These are phyloP conservation scores for Gloeostereum incarnatum DNA, from an alignment of 768 basidiomycete genomes.

Conservation along the genomic window DNA sequence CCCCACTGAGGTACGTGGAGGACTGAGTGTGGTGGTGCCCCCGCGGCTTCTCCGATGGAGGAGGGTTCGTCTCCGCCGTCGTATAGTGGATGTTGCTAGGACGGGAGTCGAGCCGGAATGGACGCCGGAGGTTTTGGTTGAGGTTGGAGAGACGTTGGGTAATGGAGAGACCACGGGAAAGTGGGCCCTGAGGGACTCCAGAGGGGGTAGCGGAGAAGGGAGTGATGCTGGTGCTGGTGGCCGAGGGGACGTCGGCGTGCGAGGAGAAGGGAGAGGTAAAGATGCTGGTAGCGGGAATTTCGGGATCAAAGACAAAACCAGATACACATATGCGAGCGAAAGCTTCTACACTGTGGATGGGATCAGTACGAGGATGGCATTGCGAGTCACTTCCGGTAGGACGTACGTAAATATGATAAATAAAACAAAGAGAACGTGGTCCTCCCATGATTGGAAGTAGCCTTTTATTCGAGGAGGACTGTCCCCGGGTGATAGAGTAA, in stretches of 20 bases:
- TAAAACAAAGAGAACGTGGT: slow-evolving; percentile 73
- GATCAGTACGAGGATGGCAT: slow-evolving; percentile 6
- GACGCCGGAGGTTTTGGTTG: slow-evolving; percentile 38
- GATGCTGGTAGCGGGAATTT: slow-evolving; percentile 43
- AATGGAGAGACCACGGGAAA: slow-evolving; percentile 13
- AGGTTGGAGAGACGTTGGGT: slow-evolving; percentile 35
- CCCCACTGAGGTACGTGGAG: background rate
- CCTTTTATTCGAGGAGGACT: slow-evolving; percentile 40
- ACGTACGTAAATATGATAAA: slow-evolving; percentile 84
- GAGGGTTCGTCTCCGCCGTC: slow-evolving; percentile 1
- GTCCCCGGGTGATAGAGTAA: slow-evolving; percentile 40
- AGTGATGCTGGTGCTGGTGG: slow-evolving; percentile 15
- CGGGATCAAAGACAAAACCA: slow-evolving; percentile 83
- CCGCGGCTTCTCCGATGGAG: background rate
- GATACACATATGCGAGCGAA: slow-evolving; percentile 84
- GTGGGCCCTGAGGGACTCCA: background rate
- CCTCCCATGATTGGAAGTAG: slow-evolving; percentile 88
- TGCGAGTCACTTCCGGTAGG: no score
- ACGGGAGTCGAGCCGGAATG: slow-evolving; percentile 32
- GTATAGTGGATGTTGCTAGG: background rate
- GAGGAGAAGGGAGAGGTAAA: slow-evolving; percentile 29
- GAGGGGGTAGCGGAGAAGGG: no score
- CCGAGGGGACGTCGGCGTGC: slow-evolving; percentile 19
- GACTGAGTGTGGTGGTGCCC: background rate
- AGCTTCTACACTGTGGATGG: slow-evolving; percentile 61